These are phyloP conservation scores for Heterobasidion parviporum DNA, from an alignment of 1,284 basidiomycete species.

Conservation along the genomic window DNA sequence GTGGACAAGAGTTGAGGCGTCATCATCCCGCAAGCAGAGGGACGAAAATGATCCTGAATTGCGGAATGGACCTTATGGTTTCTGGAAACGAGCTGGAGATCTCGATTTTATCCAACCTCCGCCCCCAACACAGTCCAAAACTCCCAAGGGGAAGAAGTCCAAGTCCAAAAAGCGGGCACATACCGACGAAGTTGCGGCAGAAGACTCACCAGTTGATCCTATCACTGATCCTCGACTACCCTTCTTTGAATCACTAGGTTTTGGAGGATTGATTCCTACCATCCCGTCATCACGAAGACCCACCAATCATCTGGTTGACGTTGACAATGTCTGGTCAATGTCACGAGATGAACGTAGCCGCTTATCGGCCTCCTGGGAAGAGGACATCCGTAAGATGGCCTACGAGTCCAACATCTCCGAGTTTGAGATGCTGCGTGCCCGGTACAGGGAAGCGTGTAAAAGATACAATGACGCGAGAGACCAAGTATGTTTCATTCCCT, in stretches of 20 bases:
- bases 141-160: too few relatives aligned
- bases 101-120: background rate
- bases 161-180: too few relatives aligned
- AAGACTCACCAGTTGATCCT: too few relatives aligned
- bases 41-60: conserved; percentile 3
- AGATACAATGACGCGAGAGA: conserved; percentile 15
- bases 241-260: conserved; percentile 19
- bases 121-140: background rate
- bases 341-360: conserved; percentile 16
- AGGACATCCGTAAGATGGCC: conserved; percentile 16
- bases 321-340: conserved; percentile 18
- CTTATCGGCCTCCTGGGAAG: conserved; percentile 15
- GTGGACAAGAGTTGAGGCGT: conserved; percentile 8
- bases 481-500: conserved; percentile 9
- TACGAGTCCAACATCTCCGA: conserved; percentile 12
- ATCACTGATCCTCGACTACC: background rate
- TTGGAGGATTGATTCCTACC: conserved; percentile 10
- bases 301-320: conserved; percentile 10
- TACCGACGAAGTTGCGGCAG: too few relatives aligned
- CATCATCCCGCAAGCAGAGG: conserved; percentile 1
- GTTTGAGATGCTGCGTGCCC: conserved; percentile 10
- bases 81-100: background rate
- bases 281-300: conserved; percentile 10
- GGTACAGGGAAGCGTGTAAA: conserved; percentile 14
- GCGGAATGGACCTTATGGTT: background rate